Evolutionary conservation across 129 eudicot species (phyloP).

Genomic region (Silybum marianum): DNA sequence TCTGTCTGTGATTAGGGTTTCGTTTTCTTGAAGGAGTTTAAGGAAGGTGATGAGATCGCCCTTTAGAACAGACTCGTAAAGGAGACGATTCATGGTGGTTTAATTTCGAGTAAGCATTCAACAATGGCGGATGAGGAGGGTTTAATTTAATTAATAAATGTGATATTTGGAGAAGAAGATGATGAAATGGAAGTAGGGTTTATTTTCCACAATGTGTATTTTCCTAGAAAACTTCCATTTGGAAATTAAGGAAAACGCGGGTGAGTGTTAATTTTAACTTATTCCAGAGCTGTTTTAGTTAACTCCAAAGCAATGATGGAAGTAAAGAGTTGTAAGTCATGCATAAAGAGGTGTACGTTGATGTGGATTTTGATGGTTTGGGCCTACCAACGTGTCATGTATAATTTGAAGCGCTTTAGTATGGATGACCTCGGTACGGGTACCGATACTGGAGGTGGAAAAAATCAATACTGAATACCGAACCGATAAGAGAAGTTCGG

Average conservation of each 20-base stretch:
- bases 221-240: conserved; percentile 20
- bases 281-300: neutral
- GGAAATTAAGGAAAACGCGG: neutral
- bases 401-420: too few species aligned
- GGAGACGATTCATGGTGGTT: conserved; percentile 42
- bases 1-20: conserved; percentile 29
- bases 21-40: conserved; percentile 33
- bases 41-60: conserved; percentile 41
- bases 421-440: too few species aligned
- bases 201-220: conserved; percentile 17
- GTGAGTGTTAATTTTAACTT: neutral
- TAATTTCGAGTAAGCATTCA: neutral
- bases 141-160: neutral
- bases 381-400: too few species aligned
- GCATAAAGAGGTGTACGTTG: neutral
- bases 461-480: too few species aligned
- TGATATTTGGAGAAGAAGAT: conserved; percentile 10
- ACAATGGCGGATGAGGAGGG: neutral
- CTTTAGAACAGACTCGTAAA: conserved; percentile 32
- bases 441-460: too few species aligned
- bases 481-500: too few species aligned
- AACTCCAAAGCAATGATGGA: neutral
- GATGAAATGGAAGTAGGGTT: conserved; percentile 4
- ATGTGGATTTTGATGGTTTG: neutral
- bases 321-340: neutral